Evolutionary conservation across 306 rosid species (phyloP).

Genomic region (Prinsepia uniflora): DNA sequence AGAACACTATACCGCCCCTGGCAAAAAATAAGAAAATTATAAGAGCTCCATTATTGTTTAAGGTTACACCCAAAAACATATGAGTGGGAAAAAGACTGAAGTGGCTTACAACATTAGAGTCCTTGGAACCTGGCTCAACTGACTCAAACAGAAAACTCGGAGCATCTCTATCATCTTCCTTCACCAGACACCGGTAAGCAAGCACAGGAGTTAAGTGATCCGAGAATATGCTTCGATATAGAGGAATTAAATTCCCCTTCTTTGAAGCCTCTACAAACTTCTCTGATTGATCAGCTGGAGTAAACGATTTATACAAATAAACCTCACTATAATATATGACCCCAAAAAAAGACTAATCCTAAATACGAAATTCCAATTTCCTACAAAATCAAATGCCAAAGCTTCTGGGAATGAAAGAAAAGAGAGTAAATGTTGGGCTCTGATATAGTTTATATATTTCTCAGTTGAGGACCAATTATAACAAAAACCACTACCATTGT

Average conservation of each 20-base stretch:
- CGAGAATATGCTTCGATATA: conserved; percentile 66
- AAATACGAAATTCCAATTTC: neutral
- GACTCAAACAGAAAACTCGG: conserved; percentile 91
- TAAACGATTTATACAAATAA: conserved; percentile 14
- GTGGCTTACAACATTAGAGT: conserved; percentile 62
- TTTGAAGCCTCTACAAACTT: conserved; percentile 71
- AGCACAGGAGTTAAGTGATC: conserved; percentile 96
- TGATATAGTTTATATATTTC: neutral
- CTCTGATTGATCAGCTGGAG: conserved; percentile 55
- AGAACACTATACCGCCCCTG: conserved; percentile 88
- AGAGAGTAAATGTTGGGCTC: neutral
- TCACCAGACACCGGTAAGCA: conserved; percentile 92
- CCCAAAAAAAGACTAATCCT: neutral
- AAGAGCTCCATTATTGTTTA: conserved; percentile 3
- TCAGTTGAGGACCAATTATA: neutral
- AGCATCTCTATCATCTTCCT: conserved; percentile 95
- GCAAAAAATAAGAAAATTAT: neutral
- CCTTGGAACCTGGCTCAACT: conserved; percentile 70
- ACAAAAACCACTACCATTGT: neutral
- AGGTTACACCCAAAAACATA: neutral
- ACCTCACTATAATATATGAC: neutral
- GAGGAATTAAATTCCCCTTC: conserved; percentile 79
- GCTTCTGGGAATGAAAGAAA: neutral
- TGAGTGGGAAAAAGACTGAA: neutral
- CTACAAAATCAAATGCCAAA: neutral